Percentiles rank a stretch among this genome's conserved stretches.
Evolutionary conservation across 139 green algal genomes (phyloP).

Genomic region (Pleodorina starrii): DNA sequence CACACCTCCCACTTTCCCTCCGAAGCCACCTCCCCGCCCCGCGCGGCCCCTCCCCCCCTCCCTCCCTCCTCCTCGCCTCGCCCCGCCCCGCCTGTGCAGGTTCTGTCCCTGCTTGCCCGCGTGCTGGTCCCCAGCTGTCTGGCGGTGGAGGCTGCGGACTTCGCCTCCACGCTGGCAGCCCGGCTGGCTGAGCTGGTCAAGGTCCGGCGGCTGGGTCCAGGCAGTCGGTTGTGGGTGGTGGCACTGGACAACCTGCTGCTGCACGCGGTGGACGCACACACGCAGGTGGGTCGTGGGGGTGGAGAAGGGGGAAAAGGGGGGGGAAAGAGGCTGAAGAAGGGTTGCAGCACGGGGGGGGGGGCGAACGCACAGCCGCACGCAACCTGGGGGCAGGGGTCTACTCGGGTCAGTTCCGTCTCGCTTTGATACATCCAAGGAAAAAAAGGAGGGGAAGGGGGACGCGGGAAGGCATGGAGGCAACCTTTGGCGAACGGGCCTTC

Average conservation of each 20-base stretch:
- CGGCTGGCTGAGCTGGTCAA: conserved; percentile 60
- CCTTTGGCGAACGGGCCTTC: no score
- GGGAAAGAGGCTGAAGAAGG: background rate
- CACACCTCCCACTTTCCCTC: no score
- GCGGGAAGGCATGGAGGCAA: no score
- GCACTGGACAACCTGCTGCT: conserved; percentile 78
- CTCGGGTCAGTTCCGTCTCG: no score
- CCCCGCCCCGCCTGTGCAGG: no score
- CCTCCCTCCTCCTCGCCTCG: background rate
- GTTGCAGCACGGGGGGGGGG: no score
- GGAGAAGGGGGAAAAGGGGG: background rate
- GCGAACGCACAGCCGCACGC: no score
- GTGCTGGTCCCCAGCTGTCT: conserved; percentile 28
- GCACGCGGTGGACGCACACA: conserved; percentile 71
- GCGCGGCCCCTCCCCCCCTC: background rate
- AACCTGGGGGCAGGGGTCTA: no score
- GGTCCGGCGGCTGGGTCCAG: conserved; percentile 42
- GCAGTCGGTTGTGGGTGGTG: conserved; percentile 65
- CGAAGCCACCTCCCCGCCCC: no score
- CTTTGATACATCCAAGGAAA: no score
- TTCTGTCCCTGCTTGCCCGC: conserved; percentile 29
- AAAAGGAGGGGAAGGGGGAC: no score
- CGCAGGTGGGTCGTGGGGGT: conserved; percentile 58
- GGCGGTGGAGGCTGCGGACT: conserved; percentile 49
- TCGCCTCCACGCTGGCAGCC: conserved; percentile 46